phyloP scores from a whole-genome alignment of 805 yeast species.

The Wickerhamiella domercqiae region DNA sequence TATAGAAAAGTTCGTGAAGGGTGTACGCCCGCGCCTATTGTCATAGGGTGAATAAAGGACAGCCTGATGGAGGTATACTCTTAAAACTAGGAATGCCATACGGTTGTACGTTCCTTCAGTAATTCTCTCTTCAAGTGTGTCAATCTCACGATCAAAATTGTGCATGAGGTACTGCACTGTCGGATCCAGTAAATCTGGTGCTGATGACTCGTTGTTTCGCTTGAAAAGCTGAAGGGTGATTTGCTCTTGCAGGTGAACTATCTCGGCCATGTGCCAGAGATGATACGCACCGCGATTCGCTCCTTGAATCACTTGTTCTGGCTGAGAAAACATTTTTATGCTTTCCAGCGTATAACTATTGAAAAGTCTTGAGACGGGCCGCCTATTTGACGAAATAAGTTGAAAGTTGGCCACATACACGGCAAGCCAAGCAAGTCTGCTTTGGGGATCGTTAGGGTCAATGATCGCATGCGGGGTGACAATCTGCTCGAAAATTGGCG shows the following conservation, averaged over 20 bases:
- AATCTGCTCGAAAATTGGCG: conserved; percentile 18
- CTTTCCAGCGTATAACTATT: conserved; percentile 46
- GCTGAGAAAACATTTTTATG: conserved; percentile 28
- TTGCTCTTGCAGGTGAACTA: conserved; percentile 41
- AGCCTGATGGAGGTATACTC: conserved; percentile 31
- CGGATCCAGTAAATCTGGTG: conserved; percentile 24
- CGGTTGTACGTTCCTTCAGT: conserved; percentile 1
- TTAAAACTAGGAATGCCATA: conserved; percentile 37
- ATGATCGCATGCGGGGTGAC: conserved; percentile 28
- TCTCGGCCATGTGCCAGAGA: conserved; percentile 31
- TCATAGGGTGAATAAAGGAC: conserved; percentile 18
- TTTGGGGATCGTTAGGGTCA: conserved; percentile 31
- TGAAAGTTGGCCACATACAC: conserved; percentile 13
- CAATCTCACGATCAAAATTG: conserved; percentile 37
- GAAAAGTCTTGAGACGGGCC: conserved; percentile 36
- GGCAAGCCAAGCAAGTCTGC: conserved; percentile 32
- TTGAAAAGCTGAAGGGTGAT: conserved; percentile 25
- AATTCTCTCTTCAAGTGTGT: conserved; percentile 16
- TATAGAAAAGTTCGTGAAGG: conserved; percentile 24
- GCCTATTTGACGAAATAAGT: conserved; percentile 40
- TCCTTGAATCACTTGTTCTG: conserved; percentile 23
- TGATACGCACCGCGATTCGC: conserved; percentile 4
- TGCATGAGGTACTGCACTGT: conserved; percentile 28
- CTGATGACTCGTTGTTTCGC: conserved; percentile 29
- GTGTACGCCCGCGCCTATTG: conserved; percentile 21